Base-by-base conservation (phyloP, 352 stramenopile genomes). In the Thalassiosira ordinaria region DNA sequence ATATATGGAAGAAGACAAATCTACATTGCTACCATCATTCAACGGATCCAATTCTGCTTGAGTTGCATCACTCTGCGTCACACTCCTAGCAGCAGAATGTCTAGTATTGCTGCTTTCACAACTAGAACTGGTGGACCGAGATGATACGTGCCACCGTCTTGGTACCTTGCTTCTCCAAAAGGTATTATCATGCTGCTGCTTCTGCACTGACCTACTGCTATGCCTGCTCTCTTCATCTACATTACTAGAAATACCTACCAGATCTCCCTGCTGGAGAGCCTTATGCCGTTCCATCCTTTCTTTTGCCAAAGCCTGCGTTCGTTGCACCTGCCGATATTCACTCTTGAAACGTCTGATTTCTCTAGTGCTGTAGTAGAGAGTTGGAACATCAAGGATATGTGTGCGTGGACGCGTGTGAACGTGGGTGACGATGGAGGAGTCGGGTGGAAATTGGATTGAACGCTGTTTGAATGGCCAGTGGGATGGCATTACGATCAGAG, bases 121-220 rank as follows among this genome's bases (percentile, higher is more conserved):
- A n/a, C n/a, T n/a, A n/a, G n/a, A n/a, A n/a, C n/a, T n/a, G n/a
- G n/a, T n/a, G n/a, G n/a, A n/a, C n/a, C n/a, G n/a, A n/a, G n/a
- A n/a, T n/a, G n/a, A n/a, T n/a, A n/a, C 35, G 13, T 44, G 13
- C 46, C 13, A 53, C 27, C 13, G 16, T 27, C 46, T 2, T 16
- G n/a, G 1, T 1, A 53, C n/a, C 46, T 53, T 53, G 18, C 46
- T 53, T 14, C 46, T 53, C 46, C 46, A 53, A 27, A 53, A 53
- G 4, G 46, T 16, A 27, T 53, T 53, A 53, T 53, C 46, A 53
- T 53, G 46, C 16, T 53, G 46, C 35, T 44, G 35, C n/a, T n/a
- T n/a, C n/a, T n/a, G n/a, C n/a, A n/a, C n/a, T n/a, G n/a, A n/a
- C 35, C 35, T 44, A 44, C 35, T 44, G 13, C 35, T 44, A 44